Evolutionary conservation across 2,329 filamentous ascomycete species (phyloP), one percentile per base, ranked within the genome.

Genomic region (Colletotrichum destructivum): DNA sequence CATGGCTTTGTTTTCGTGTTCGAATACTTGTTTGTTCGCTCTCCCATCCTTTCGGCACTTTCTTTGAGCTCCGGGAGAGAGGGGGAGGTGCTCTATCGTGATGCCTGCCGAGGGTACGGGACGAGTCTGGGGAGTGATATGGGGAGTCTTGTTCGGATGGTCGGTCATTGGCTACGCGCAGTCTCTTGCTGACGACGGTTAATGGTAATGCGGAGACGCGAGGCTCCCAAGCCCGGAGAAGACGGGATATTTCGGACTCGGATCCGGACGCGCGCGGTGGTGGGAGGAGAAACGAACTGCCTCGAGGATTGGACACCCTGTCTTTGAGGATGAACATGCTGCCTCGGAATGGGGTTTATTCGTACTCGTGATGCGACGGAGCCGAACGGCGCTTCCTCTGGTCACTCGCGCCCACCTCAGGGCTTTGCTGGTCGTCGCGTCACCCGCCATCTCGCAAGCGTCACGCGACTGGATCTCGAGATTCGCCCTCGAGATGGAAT

Each of bases 241-340:
- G 46, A 61, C 67, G 62, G 67, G 31, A 70, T 70, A 54, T 66
- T 70, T 61, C 54, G 62, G 67, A 67, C 54, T 65, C 49, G 51
- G 51, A 18, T 16, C 26, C 35, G 65, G 52, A 16, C 18, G 42
- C 26, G 66, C 38, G 15, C 11, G 21, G 47, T 26, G 26, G 4
- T 26, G 26, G 26, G 26, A 26, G 26, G 26, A 26, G 26, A 26
- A 26, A 4, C 26, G 26, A 26, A 26, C 26, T 26, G 26, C 26
- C 26, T 26, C 26, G 23, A 3, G 23, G 23, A 26, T 26, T 26
- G 23, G 23, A 26, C 23, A 26, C 23, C 23, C 23, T 26, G 23
- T 3, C 23, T 26, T 4, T 26, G n/a, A 51, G 11, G 21, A 31
- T 52, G 49, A 21, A 23, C 51, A 26, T 54, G 13, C 8, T 16